phyloP scores from a whole-genome alignment of 2,329 filamentous ascomycete species.

The Epichloe glyceriae region DNA sequence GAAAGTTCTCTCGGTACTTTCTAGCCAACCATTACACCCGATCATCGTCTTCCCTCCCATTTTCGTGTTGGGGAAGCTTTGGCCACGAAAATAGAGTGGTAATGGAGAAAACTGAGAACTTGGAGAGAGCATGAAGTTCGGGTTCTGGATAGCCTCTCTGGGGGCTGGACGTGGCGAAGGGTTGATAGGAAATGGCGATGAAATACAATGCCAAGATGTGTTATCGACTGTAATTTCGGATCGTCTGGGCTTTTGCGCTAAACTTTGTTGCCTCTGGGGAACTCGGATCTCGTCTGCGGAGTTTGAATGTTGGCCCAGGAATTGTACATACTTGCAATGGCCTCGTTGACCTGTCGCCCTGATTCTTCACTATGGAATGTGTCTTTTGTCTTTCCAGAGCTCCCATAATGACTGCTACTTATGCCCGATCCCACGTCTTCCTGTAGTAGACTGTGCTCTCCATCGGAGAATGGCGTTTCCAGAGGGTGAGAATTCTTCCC shows the following conservation, averaged over 20 bases:
- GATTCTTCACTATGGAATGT: background rate
- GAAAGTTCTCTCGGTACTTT: slow-evolving; percentile 23
- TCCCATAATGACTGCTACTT: background rate
- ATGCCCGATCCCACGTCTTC: background rate
- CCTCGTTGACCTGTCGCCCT: slow-evolving; percentile 6
- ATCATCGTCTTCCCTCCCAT: slow-evolving; percentile 38
- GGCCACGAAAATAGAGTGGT: slow-evolving; percentile 27
- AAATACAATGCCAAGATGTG: slow-evolving; percentile 2
- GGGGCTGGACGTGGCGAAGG: background rate
- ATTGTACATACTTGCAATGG: slow-evolving; percentile 12
- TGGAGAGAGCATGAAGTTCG: background rate
- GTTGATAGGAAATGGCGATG: background rate
- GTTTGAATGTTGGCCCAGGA: slow-evolving; percentile 10
- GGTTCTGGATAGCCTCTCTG: background rate
- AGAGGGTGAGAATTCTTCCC: background rate
- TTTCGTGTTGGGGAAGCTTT: slow-evolving; percentile 24
- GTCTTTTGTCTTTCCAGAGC: background rate
- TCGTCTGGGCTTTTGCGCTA: slow-evolving; percentile 12
- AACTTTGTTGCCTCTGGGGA: slow-evolving; percentile 6
- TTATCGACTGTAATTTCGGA: slow-evolving; percentile 18
- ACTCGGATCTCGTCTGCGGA: slow-evolving; percentile 10
- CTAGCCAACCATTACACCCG: slow-evolving; percentile 44
- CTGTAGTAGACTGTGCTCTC: background rate
- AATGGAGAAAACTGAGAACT: slow-evolving; percentile 28
- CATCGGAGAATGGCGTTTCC: background rate